Base-by-base conservation (phyloP, 108 stramenopile species). In the Thalassiosira profunda region DNA sequence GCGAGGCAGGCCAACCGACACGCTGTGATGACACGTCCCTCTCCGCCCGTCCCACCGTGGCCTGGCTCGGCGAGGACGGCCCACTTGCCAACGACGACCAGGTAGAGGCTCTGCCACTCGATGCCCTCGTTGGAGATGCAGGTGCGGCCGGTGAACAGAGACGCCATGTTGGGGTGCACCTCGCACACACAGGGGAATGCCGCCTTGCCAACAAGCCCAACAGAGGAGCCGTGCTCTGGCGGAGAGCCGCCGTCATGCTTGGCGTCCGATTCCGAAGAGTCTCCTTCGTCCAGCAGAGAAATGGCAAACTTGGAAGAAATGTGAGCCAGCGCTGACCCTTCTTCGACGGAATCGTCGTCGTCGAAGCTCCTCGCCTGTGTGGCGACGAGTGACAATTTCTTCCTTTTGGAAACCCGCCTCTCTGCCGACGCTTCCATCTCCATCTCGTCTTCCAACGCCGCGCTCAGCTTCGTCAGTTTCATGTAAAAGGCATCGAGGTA, bases 151-250 rank as follows among this genome's bases (percentile, higher is more conserved):
- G 64, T 75, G 55, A 91, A 89, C 31, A 94, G 73, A 12, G 70
- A 58, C 23, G 85, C 69, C 61, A 69, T 65, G 21, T 78, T 55
- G 0, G 74, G 70, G 14, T 90, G 76, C 10, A 87, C 86, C 69
- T 95, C 94, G 58, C 89, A 92, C 0, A 95, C 94, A 74, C 94
- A 95, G 3, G 94, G 91, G 59, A 89, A 86, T 8, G 89, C 84
- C 35, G 76, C 76, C 31, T 71, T 72, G 14, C 89, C 88, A 35
- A 81, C 76, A 5, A 95, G 80, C 14, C 64, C 72, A 3, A 92
- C 79, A 24, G 83, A 74, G 30, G 83, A 70, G 18, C 93, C 90
- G 12, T 81, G 52, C 24, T 55, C 44, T 3, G 79, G 83, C 1
- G 58, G 53, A 2, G 38, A 43, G 5, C 34, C 47, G 30, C 31